These are phyloP conservation scores for Aspergillus sp. DNA, from an alignment of 2,329 filamentous ascomycete species.

Conservation along the genomic window DNA sequence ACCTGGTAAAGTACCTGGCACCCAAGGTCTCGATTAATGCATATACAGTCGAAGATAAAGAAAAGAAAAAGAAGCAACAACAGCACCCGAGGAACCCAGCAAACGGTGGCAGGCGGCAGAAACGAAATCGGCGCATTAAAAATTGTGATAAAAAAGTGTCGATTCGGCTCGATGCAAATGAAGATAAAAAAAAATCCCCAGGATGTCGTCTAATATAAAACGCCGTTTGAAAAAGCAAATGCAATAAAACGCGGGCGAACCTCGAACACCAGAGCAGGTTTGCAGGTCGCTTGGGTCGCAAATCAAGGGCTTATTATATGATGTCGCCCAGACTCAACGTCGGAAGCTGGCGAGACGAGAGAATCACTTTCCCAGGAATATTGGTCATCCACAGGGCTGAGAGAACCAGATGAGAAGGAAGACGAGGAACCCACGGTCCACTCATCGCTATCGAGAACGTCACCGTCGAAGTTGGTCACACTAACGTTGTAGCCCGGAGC, in stretches of 20 bases:
- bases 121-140: slow-evolving; percentile 27
- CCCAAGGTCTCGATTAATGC: slow-evolving; percentile 12
- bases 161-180: slow-evolving; percentile 33
- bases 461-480: slow-evolving; percentile 50
- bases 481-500: slow-evolving; percentile 45
- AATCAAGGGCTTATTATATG: slow-evolving; percentile 13
- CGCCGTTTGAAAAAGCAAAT: slow-evolving; percentile 27
- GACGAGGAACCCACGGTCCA: slow-evolving; percentile 86
- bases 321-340: slow-evolving; percentile 34
- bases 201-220: slow-evolving; percentile 31
- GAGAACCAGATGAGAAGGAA: slow-evolving; percentile 57
- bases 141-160: slow-evolving; percentile 25
- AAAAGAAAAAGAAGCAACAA: slow-evolving; percentile 14
- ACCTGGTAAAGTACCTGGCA: slow-evolving; percentile 12
- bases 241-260: slow-evolving; percentile 15
- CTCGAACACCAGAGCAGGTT: slow-evolving; percentile 4
- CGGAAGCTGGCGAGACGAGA: slow-evolving; percentile 27
- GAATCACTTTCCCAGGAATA: slow-evolving; percentile 39
- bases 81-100: neutral
- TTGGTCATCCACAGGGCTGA: slow-evolving; percentile 55
- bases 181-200: slow-evolving; percentile 11
- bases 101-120: slow-evolving; percentile 9
- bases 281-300: neutral
- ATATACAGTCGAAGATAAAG: slow-evolving; percentile 30
- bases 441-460: slow-evolving; percentile 65